These are phyloP conservation scores for Brassica incana DNA, from an alignment of 345 rosid species.

Conservation along the genomic window DNA sequence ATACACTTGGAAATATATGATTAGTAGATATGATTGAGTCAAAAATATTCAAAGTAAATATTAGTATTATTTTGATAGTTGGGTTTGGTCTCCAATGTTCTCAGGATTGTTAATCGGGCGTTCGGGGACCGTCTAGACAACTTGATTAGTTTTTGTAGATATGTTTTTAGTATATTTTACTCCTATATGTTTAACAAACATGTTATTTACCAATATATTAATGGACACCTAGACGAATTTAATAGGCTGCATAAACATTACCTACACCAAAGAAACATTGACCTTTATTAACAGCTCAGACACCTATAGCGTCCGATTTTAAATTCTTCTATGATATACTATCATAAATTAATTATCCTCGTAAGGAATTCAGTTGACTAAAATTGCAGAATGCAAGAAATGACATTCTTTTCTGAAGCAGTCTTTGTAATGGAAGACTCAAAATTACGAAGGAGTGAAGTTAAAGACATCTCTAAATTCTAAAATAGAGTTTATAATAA, in stretches of 20 bases:
- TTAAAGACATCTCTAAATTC: too few species aligned
- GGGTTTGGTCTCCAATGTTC: constrained; percentile 11
- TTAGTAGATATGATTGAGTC: constrained; percentile 34
- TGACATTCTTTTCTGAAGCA: constrained; percentile 2
- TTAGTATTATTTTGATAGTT: constrained; percentile 12
- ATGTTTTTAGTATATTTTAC: background rate
- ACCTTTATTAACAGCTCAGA: background rate
- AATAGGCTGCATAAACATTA: background rate
- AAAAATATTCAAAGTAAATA: background rate
- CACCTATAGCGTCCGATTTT: too few species aligned
- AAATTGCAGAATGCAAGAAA: background rate
- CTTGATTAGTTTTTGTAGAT: background rate
- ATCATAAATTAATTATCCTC: background rate
- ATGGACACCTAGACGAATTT: too few species aligned
- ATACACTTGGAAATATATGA: constrained; percentile 33
- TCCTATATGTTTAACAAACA: background rate
- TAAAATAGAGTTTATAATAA: too few species aligned
- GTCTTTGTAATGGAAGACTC: constrained; percentile 40
- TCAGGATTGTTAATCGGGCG: background rate
- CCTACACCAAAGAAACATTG: background rate
- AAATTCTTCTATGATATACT: background rate
- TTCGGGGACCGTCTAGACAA: background rate
- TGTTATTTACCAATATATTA: background rate
- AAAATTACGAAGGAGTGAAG: constrained; percentile 47
- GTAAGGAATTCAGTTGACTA: background rate